These are phyloP conservation scores for Penicillium chermesinum DNA, from an alignment of 495 filamentous ascomycete genomes.

Conservation along the genomic window DNA sequence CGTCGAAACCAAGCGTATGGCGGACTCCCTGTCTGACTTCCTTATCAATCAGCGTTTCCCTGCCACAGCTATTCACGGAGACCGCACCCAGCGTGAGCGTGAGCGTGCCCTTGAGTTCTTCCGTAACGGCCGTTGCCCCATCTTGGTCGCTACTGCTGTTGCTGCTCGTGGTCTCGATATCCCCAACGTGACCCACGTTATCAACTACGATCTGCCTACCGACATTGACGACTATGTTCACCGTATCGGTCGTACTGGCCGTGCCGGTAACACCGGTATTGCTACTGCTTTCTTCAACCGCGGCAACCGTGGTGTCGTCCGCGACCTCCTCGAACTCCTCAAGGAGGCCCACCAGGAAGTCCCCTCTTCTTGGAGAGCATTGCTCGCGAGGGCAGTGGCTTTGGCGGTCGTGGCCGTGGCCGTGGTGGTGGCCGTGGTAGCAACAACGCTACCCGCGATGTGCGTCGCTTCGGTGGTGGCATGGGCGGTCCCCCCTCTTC, in stretches of 20 bases:
- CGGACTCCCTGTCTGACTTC: conserved; percentile 94
- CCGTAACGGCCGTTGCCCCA: conserved; percentile 90
- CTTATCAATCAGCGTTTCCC: conserved; percentile 97
- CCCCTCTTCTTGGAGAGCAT: conserved; percentile 87
- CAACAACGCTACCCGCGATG: conserved; percentile 70
- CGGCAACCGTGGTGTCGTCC: conserved; percentile 93
- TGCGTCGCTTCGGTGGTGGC: conserved; percentile 63
- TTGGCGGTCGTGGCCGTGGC: conserved; percentile 66
- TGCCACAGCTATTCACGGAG: conserved; percentile 97
- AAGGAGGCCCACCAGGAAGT: conserved; percentile 98
- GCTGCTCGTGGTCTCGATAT: conserved; percentile 96
- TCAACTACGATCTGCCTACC: conserved; percentile 98
- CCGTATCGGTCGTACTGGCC: conserved; percentile 98
- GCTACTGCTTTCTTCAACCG: conserved; percentile 99
- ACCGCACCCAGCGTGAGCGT: conserved; percentile 97
- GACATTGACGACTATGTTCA: conserved; percentile 99
- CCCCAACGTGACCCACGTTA: conserved; percentile 94
- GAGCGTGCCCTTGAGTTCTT: conserved; percentile 96
- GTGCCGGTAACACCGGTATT: conserved; percentile 98
- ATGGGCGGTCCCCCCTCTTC: conserved; percentile 42
- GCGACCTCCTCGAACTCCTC: conserved; percentile 89
- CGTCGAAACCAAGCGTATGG: conserved; percentile 99
- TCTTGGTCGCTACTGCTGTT: conserved; percentile 94
- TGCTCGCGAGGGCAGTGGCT: conserved; percentile 84
- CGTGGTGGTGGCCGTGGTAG: conserved; percentile 61